phyloP scores from a whole-genome alignment of 371 early-diverging fungal genomes.

The Mucor plumbeus region DNA sequence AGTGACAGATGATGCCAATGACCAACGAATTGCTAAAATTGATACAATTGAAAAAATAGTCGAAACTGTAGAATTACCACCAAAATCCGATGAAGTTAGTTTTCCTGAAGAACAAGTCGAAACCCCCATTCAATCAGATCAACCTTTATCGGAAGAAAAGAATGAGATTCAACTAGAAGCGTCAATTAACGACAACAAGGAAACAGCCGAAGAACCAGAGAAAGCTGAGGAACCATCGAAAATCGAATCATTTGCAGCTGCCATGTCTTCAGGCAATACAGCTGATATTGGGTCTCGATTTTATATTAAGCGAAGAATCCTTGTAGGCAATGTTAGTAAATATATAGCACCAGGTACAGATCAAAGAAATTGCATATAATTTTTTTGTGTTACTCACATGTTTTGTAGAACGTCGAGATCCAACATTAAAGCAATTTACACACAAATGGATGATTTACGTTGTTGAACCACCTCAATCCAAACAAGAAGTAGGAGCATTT shows the following conservation, averaged over 20 bases:
- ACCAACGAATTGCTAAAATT: neutral
- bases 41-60: neutral
- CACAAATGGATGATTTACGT: constrained; percentile 95
- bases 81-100: neutral
- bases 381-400: neutral
- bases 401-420: constrained; percentile 62
- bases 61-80: neutral
- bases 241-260: constrained; percentile 42
- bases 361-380: too few species aligned
- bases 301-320: constrained; percentile 78
- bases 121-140: neutral
- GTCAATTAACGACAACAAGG: neutral
- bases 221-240: constrained; percentile 4
- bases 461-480: constrained; percentile 59
- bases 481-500: constrained; percentile 65
- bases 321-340: constrained; percentile 88
- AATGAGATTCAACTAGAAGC: neutral
- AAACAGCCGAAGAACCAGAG: neutral
- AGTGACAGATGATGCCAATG: neutral
- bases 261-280: constrained; percentile 23
- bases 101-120: neutral
- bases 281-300: constrained; percentile 79
- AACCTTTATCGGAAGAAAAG: neutral
- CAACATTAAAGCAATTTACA: constrained; percentile 63
- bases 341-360: constrained; percentile 63